Conservation (phyloP, 345 rosid species). For the Melaleuca quinquenervia region DNA sequence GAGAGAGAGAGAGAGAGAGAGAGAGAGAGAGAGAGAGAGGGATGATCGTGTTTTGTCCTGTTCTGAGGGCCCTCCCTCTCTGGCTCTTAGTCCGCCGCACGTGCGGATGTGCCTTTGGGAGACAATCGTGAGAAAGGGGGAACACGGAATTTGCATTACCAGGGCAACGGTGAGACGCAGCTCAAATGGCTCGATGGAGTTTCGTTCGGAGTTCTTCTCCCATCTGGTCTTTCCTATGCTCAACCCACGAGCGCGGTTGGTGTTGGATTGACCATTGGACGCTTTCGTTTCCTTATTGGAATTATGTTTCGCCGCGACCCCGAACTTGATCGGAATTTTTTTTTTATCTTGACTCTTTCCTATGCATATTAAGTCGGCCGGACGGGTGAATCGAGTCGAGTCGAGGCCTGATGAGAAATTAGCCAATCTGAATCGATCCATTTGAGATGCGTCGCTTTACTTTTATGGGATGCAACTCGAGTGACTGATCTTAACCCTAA, state of each 20-base stretch:
- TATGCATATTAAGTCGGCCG: rapidly evolving
- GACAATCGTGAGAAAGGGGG: background rate
- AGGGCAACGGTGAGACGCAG: background rate
- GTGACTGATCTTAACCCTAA: background rate
- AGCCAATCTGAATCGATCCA: background rate
- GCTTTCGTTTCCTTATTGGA: no score
- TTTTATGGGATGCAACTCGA: background rate
- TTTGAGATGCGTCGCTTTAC: rapidly evolving
- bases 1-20: no score
- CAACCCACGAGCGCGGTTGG: background rate
- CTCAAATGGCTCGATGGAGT: background rate
- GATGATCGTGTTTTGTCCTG: background rate
- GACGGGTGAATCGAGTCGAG: rapidly evolving
- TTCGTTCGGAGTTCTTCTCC: background rate
- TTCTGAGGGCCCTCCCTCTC: background rate
- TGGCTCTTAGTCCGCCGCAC: background rate
- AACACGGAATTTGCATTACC: background rate
- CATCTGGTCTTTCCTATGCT: background rate
- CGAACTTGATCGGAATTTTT: no score
- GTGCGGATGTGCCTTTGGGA: background rate
- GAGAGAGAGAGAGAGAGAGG: background rate
- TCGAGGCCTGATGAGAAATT: background rate
- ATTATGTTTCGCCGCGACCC: no score
- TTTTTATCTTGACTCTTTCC: no score
- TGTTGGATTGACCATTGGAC: background rate